These are phyloP conservation scores for Collybia sordida DNA, from an alignment of 768 basidiomycete species.

Conservation along the genomic window DNA sequence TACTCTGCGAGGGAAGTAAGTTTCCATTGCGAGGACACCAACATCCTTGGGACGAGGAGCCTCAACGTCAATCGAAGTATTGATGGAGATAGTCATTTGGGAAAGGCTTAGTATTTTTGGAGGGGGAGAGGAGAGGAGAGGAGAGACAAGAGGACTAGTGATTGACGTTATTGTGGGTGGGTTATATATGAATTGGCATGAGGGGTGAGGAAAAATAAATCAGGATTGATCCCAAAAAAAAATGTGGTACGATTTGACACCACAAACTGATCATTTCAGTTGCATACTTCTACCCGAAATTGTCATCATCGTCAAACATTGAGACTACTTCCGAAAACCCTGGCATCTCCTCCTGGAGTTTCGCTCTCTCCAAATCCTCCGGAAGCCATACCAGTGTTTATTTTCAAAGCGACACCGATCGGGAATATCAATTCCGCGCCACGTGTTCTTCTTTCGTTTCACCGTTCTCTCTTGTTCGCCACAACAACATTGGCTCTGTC, in stretches of 20 bases:
- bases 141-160: constrained; percentile 11
- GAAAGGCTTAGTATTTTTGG: constrained; percentile 12
- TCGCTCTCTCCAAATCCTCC: too few relatives aligned
- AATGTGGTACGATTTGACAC: constrained; percentile 44
- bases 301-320: too few relatives aligned
- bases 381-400: too few relatives aligned
- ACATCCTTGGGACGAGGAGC: constrained; percentile 83
- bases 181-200: constrained; percentile 33
- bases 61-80: constrained; percentile 33
- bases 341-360: too few relatives aligned
- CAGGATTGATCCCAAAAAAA: constrained; percentile 30
- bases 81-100: constrained; percentile 41
- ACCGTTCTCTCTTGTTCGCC: too few relatives aligned
- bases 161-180: constrained; percentile 7
- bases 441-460: too few relatives aligned
- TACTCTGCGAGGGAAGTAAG: constrained; percentile 93
- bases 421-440: too few relatives aligned
- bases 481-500: too few relatives aligned
- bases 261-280: constrained; percentile 8
- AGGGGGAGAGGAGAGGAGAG: constrained; percentile 11
- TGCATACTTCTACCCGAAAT: background rate
- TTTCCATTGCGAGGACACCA: constrained; percentile 90
- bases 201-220: constrained; percentile 36
- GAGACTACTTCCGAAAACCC: too few relatives aligned
- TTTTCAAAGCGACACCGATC: too few relatives aligned